Evolutionary conservation across 352 stramenopile species (phyloP), one percentile per base, ranked within the genome.

Genomic region (Globisporangium middletonii): DNA sequence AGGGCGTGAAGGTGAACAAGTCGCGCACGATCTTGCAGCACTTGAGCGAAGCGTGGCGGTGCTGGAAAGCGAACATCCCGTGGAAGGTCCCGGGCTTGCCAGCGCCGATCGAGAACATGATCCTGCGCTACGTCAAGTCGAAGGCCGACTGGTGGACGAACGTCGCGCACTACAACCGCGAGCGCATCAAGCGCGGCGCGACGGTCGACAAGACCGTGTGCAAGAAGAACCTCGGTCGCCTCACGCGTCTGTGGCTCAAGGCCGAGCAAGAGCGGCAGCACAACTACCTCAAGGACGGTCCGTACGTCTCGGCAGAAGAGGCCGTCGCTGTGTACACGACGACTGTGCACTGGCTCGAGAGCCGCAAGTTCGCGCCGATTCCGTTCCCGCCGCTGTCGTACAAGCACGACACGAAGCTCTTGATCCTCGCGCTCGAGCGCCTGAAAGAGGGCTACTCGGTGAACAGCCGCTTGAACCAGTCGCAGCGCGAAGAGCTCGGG

Each of bases 21-120:
- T 94, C 86, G 19, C 78, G 96, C 46, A 98, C 97, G 43, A 99
- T 99, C 65, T 72, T 99, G 57, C 96, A 98, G 63, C 98, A 99
- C 75, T 78, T 99, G 57, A 98, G 84, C 68, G 98, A 99, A 83
- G 97, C 97, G 12, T 99, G 98, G 86, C 84, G 94, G 19, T 98
- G 94, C 83, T 98, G 92, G 91, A 99, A 99, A 75, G 97, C 98
- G 30, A 99, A 99, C 68, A 99, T 99, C 75, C 97, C 97, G 3
- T 99, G 98, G 98, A 99, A 99, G 76, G 97, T 99, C n/a, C 96
- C 98, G 13, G 97, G 98, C 15, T 95, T 99, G 62, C 98, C 98
- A 27, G 95, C 96, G 27, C 97, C 97, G 0, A 98, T 99, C 65
- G 98, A 99, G 64, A 99, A 99, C 75, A 99, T 99, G 96, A 99